phyloP scores from a whole-genome alignment of 2,329 filamentous ascomycete genomes.

The Verticillium zaregamsianum region DNA sequence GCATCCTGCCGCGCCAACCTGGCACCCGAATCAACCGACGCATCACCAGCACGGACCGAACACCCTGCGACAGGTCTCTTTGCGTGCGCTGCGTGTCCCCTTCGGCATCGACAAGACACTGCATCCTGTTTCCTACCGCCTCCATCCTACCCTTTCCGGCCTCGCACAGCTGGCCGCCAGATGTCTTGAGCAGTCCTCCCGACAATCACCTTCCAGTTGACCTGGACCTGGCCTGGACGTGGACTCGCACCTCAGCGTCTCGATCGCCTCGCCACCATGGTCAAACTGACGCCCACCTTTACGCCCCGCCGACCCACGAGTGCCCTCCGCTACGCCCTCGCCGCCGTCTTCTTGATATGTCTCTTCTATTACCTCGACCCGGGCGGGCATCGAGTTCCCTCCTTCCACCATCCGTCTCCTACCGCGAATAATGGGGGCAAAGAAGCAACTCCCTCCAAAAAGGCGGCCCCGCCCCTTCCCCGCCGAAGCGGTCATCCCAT shows the following conservation, averaged over 20 bases:
- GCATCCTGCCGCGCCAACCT: not conserved
- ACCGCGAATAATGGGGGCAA: slow-evolving; percentile 1
- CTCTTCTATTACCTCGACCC: slow-evolving; percentile 25
- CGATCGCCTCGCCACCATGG: slow-evolving; percentile 5
- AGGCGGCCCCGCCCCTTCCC: not conserved
- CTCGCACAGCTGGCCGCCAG: not conserved
- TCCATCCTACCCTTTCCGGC: not conserved
- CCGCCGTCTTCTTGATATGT: slow-evolving; percentile 50
- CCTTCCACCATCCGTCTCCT: not conserved
- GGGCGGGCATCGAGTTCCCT: slow-evolving; percentile 7
- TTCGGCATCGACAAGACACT: not conserved
- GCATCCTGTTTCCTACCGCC: not conserved
- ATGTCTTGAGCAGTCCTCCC: not conserved
- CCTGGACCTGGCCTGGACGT: not conserved
- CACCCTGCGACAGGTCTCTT: not conserved
- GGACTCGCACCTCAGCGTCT: not conserved
- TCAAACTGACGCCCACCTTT: slow-evolving; percentile 32
- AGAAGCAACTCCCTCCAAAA: not conserved
- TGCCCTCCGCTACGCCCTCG: slow-evolving; percentile 59
- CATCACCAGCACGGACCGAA: not conserved
- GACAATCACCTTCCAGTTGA: not conserved
- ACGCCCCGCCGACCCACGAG: slow-evolving; percentile 38
- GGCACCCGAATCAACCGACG: not conserved
- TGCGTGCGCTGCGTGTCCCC: not conserved
- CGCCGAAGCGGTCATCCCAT: slow-evolving; percentile 32